Base-by-base conservation (phyloP, 805 yeast genomes). In the Priceomyces haplophilus region DNA sequence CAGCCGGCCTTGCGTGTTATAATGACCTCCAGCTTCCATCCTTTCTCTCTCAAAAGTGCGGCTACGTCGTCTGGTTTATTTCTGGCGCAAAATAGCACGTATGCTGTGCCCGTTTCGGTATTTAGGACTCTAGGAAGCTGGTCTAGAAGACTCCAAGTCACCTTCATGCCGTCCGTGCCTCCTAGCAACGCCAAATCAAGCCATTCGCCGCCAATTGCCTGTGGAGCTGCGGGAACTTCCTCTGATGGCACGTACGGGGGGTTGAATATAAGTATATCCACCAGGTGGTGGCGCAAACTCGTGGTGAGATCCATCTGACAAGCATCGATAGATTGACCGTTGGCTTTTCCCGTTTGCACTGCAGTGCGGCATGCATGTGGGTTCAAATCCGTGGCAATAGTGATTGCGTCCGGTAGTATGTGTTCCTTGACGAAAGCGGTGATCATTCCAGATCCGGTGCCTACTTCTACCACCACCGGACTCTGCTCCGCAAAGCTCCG, bases 231-330 rank as follows among this genome's bases (percentile, higher is more conserved):
- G 0, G 98, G 97, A 0, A 88, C 85, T 0, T 55, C 56, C 45
- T 82, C 89, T 1, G 91, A 87, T 0, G 99, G 99, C 1, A 93
- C 99, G 58, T 93, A 93, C 0, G 99, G 99, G 0, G 99, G 99
- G 56, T 93, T 93, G 64, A 93, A 93, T 1, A 93, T 71, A 17
- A 93, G 65, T 1, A 91, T 44, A 54, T 93, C 98, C 1, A 89
- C 73, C 3, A 64, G 39, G 2, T 71, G 51, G 0, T 56, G 55
- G 10, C 75, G 59, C 7, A 88, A 48, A 2, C 79, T 70, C 7
- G 73, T 52, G 0, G 85, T 75, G 23, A 89, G 62, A 53, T 78
- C 77, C 58, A 81, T 74, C 45, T 85, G 86, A n/a, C 59, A 48
- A 11, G 59, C 45, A 38, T 69, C 72, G 12, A 56, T 39, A 23